phyloP scores from a whole-genome alignment of 1,139 yeast species.

The Eremothecium cymbalariae region DNA sequence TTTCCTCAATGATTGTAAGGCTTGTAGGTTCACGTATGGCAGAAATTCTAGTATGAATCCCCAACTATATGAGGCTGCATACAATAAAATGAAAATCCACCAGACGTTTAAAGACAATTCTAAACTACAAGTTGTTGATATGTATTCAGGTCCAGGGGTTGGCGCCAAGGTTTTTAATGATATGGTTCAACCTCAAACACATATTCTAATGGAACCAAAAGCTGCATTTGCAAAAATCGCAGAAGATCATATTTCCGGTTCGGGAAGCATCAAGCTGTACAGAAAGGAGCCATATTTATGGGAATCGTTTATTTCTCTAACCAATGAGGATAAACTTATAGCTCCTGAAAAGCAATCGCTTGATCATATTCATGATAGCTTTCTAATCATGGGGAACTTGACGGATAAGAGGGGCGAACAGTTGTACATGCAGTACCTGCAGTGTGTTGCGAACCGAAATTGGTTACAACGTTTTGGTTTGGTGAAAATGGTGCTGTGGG shows the following conservation, averaged over 20 bases:
- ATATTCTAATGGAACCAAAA: slow-evolving; percentile 49
- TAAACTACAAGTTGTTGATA: slow-evolving; percentile 53
- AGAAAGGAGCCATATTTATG: slow-evolving; percentile 50
- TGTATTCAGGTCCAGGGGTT: slow-evolving; percentile 51
- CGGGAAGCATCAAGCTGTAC: slow-evolving; percentile 31
- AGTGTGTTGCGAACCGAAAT: slow-evolving; percentile 58
- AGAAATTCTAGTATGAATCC: slow-evolving; percentile 13
- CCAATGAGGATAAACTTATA: slow-evolving; percentile 37
- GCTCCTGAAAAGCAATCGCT: slow-evolving; percentile 37
- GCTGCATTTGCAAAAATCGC: slow-evolving; percentile 36
- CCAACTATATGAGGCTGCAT: slow-evolving; percentile 16
- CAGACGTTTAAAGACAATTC: slow-evolving; percentile 38
- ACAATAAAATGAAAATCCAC: slow-evolving; percentile 30
- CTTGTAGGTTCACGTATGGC: slow-evolving; percentile 6
- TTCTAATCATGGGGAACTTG: slow-evolving; percentile 60
- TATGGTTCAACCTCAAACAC: slow-evolving; percentile 49
- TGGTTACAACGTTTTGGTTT: slow-evolving; percentile 74
- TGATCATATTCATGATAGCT: slow-evolving; percentile 48
- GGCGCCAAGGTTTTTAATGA: slow-evolving; percentile 46
- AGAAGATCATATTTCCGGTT: slow-evolving; percentile 10
- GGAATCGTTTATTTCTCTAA: slow-evolving; percentile 45
- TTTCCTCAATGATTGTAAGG: not conserved
- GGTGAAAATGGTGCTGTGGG: slow-evolving; percentile 60
- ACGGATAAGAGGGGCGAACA: slow-evolving; percentile 54
- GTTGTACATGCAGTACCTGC: slow-evolving; percentile 66